These are phyloP conservation scores for Chytriomyces sp. DNA, from an alignment of 192 early-diverging fungal species.

Conservation along the genomic window DNA sequence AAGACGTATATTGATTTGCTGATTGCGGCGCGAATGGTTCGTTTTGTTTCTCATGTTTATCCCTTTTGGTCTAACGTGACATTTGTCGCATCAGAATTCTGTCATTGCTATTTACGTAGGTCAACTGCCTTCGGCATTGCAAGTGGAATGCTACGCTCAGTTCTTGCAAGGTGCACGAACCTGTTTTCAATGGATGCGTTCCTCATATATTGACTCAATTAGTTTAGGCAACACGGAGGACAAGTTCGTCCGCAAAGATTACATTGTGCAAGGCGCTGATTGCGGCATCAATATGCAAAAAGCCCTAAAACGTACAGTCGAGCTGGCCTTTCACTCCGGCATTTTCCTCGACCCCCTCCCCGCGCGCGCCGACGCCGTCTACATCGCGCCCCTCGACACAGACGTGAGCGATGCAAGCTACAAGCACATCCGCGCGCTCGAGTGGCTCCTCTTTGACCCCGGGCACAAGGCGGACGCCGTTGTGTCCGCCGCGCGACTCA, in stretches of 20 bases:
- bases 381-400: slow-evolving; percentile 3
- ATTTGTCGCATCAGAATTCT: slow-evolving; percentile 12
- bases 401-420: slow-evolving; percentile 18
- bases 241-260: slow-evolving; percentile 37
- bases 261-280: slow-evolving; percentile 43
- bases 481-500: slow-evolving; percentile 47
- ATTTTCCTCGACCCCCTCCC: slow-evolving; percentile 1
- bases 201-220: slow-evolving; percentile 6
- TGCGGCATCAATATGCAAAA: slow-evolving; percentile 49
- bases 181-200: background rate
- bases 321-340: slow-evolving; percentile 29
- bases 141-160: slow-evolving; percentile 54
- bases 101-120: slow-evolving; percentile 59
- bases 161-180: slow-evolving; percentile 40
- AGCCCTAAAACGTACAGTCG: slow-evolving; percentile 43
- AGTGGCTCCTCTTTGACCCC: slow-evolving; percentile 57
- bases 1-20: slow-evolving; percentile 55
- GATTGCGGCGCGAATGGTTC: slow-evolving; percentile 29
- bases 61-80: slow-evolving; percentile 2
- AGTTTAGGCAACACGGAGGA: too few species aligned
- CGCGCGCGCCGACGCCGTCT: background rate
- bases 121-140: slow-evolving; percentile 46
- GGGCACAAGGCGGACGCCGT: slow-evolving; percentile 50
- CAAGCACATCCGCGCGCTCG: slow-evolving; percentile 57
- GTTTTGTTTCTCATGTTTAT: background rate